Evolutionary conservation across 257 asterid genomes (phyloP), one percentile per base, ranked within the genome.

Genomic region (Solanum pimpinellifolium): DNA sequence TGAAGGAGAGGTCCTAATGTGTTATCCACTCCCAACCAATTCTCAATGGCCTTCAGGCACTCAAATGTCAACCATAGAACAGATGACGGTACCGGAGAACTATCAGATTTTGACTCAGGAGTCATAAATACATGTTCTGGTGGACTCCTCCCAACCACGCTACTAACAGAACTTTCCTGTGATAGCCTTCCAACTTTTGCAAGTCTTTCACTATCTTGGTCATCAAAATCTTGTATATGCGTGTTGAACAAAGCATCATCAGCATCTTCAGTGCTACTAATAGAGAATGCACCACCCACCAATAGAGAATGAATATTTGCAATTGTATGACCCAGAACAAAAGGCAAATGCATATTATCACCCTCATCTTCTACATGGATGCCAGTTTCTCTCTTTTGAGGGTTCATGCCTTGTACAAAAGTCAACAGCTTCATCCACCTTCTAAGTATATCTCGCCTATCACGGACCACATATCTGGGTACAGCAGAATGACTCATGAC

Each of bases 111-210:
- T 74, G 59, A 47, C 72, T 86, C 91, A 80, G 92, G 83, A 70
- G 90, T 86, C 92, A 89, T 94, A 69, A 87, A 87, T 46, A 90
- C 91, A 87, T 90, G 90, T 88, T 93, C 94, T 65, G 86, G 75
- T 59, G 92, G 72, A 59, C 88, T 91, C 91, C 93, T 93, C 84
- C 96, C 98, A 1, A 93, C 90, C 88, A 88, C 83, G 84, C 94
- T 91, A 87, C 94, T 88, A 80, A 94, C 92, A 8, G 97, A 94
- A 92, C 99, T 93, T 92, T 97, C 98, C 91, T 92, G 95, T 74
- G 98, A 95, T 85, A 94, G 91, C 93, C 98, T 93, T 90, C 99
- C 99, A 87, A 97, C 97, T 92, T 97, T 95, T 87, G 99, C 96
- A 94, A 92, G 99, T 89, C 99, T 93, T 76, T 82, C 88, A 86